Percentiles rank a stretch among this genome's conserved stretches.
These are phyloP conservation scores for Aspergillus cavernicola DNA, from an alignment of 495 filamentous ascomycete genomes.

Conservation along the genomic window DNA sequence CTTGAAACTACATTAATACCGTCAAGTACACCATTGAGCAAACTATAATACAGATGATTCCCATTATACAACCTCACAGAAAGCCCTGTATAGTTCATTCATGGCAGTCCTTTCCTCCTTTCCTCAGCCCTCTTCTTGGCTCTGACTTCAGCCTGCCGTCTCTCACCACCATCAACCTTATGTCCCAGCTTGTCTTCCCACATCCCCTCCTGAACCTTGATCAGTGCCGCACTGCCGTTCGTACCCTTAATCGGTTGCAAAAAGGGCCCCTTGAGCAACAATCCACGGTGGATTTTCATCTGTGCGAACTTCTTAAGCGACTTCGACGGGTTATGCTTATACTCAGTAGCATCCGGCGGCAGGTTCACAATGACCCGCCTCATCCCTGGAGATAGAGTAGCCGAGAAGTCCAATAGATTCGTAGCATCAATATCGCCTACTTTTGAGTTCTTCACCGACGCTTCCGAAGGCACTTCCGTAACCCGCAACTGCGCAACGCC, in stretches of 20 bases:
- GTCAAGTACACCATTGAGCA: constrained; percentile 4
- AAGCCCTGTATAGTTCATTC: constrained; percentile 11
- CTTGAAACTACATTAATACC: background rate
- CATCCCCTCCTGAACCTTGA: constrained; percentile 75
- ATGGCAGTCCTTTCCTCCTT: constrained; percentile 38
- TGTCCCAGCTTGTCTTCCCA: constrained; percentile 81
- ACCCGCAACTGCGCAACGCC: constrained; percentile 68
- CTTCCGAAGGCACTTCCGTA: constrained; percentile 52
- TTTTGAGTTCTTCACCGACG: background rate
- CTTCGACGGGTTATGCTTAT: constrained; percentile 34
- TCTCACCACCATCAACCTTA: constrained; percentile 96
- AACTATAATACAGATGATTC: constrained; percentile 14
- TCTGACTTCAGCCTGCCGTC: constrained; percentile 78
- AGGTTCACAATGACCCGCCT: constrained; percentile 70
- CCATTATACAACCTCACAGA: background rate
- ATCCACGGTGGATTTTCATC: constrained; percentile 61
- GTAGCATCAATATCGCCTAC: constrained; percentile 1
- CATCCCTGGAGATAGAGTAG: constrained; percentile 50
- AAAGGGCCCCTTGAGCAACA: constrained; percentile 67
- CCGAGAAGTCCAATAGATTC: constrained; percentile 24
- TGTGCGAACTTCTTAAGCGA: constrained; percentile 51
- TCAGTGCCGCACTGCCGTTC: constrained; percentile 54
- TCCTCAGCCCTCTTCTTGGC: constrained; percentile 58
- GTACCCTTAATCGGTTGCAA: constrained; percentile 61
- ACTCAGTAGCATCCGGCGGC: constrained; percentile 46